Evolutionary conservation across 1,284 basidiomycete species (phyloP).

Genomic region (Cystobasidiaceae sp.): DNA sequence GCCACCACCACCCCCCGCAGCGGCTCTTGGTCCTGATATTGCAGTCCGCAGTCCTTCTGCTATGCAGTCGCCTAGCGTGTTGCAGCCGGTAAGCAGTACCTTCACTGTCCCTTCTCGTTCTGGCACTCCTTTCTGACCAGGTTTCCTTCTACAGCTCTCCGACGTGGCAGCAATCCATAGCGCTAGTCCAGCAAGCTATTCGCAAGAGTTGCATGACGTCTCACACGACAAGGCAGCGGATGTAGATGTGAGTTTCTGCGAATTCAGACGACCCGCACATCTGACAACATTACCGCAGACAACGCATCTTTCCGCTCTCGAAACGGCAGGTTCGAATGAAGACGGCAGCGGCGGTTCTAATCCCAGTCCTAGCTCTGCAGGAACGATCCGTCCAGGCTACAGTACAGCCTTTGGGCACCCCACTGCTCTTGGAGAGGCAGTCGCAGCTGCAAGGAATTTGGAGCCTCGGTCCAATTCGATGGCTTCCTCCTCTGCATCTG

Average conservation of each 20-base stretch:
- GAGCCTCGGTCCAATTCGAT: background rate
- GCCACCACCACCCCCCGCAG: no score
- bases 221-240: no score
- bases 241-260: background rate
- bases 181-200: no score
- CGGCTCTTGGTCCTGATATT: no score
- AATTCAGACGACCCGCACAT: background rate
- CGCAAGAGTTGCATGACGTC: no score
- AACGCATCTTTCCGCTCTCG: background rate
- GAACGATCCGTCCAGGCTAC: background rate
- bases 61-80: no score
- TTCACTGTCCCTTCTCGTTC: no score
- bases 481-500: background rate
- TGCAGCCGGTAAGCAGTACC: no score
- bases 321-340: background rate
- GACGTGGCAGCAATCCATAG: no score
- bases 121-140: no score
- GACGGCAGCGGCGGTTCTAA: slow-evolving; percentile 1
- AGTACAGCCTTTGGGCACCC: background rate
- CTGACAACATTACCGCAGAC: background rate
- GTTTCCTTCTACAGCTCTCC: no score
- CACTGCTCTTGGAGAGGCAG: background rate
- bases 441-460: background rate
- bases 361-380: slow-evolving; percentile 6
- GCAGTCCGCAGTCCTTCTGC: no score